Conservation (phyloP, 306 rosid genomes). For the Crataegus laevigata region DNA sequence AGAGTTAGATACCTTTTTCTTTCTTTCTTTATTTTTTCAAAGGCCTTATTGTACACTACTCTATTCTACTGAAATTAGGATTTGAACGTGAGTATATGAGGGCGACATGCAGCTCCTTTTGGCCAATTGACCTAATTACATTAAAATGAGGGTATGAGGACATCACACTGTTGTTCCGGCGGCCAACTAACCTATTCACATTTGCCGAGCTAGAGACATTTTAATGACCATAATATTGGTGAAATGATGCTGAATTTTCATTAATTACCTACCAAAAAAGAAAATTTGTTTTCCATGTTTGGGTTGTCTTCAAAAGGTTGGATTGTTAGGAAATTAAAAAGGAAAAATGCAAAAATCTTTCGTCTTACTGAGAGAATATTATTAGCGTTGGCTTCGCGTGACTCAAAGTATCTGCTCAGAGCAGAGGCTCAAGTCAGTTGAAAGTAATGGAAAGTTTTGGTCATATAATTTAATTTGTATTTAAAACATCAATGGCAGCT, state of each 20-base stretch:
- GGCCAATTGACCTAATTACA: too few species aligned
- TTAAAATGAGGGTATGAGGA: too few species aligned
- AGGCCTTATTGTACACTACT: too few species aligned
- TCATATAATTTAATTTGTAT: conserved; percentile 40
- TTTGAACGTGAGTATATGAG: too few species aligned
- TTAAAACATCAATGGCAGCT: conserved; percentile 23
- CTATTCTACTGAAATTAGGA: too few species aligned
- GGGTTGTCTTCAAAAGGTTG: conserved; percentile 23
- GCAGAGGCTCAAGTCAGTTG: conserved; percentile 20
- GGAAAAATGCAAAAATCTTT: conserved; percentile 27
- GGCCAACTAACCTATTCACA: too few species aligned
- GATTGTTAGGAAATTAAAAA: conserved; percentile 8
- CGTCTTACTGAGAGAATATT: conserved; percentile 31
- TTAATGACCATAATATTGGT: conserved; percentile 21
- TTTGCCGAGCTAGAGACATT: too few species aligned
- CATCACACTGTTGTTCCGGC: too few species aligned
- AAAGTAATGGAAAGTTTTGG: conserved; percentile 23
- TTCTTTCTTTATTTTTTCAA: too few species aligned
- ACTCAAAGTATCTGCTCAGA: conserved; percentile 38
- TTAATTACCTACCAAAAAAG: neutral
- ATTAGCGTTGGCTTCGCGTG: conserved; percentile 29
- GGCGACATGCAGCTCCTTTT: too few species aligned
- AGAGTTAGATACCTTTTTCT: neutral
- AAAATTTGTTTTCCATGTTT: conserved; percentile 10
- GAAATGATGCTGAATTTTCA: conserved; percentile 26